Evolutionary conservation across 257 asterid species (phyloP), one percentile per base, ranked within the genome.

Genomic region (Forsythia suspensa): DNA sequence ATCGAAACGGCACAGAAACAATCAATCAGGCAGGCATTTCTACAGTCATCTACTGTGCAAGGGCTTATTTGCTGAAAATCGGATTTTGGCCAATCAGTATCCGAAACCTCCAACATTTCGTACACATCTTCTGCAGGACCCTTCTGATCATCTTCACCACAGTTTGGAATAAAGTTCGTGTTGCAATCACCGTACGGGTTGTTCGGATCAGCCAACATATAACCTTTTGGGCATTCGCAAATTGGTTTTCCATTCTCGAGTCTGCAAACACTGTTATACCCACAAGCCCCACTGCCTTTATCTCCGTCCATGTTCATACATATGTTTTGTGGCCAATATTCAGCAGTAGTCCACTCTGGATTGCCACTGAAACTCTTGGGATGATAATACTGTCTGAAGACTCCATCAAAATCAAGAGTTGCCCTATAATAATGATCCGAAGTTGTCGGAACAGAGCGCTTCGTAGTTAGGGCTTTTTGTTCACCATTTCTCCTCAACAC

Each of bases 241-340:
- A 40, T 48, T 8, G 96, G 94, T 39, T 78, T 81, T 44, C 29
- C 38, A 41, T 69, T 75, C 36, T 55, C 70, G 6, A 91, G 38
- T 0, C 51, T 65, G 74, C 96, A 91, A 6, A 91, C 74, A 57
- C 44, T 88, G 75, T 91, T 91, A 57, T 79, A 92, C 5, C 96
- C 97, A 55, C 96, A 92, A 42, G 87, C 92, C 37, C 96, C 94
- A 38, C 92, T 88, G 18, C 91, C 94, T 3, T 0, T 18, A 0
- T 11, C 7, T 52, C 82, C 88, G 0, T 0, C 0, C 2, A 87
- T 69, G 11, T 4, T 4, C 0, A 2, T 0, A 29, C 97, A 92
- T 43, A 89, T 87, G 40, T 92, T 81, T 0, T 72, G 74, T 0
- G 94, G 91, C 84, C 70, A 44, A 36, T 80, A 70, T 48, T 78